Percentiles rank a stretch among this genome's conserved stretches.
These are phyloP conservation scores for Phytophthora ohioensis DNA, from an alignment of 352 stramenopile species.

Conservation along the genomic window DNA sequence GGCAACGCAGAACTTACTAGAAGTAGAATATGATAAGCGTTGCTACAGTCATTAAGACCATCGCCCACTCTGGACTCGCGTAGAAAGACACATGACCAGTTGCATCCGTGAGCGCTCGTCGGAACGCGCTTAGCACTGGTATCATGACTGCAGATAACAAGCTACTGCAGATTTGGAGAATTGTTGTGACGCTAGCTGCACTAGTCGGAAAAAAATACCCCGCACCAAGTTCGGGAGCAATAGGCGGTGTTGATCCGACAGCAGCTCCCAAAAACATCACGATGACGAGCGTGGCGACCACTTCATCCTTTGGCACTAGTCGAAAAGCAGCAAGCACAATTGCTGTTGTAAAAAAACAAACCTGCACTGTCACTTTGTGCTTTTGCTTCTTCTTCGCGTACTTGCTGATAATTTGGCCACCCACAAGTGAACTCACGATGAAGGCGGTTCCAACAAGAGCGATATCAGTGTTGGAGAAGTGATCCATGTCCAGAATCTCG, in stretches of 20 bases:
- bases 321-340: constrained; percentile 52
- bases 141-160: constrained; percentile 69
- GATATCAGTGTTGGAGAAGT: constrained; percentile 66
- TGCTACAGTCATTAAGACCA: constrained; percentile 48
- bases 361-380: constrained; percentile 57
- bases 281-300: constrained; percentile 41
- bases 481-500: constrained; percentile 63
- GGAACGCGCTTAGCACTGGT: constrained; percentile 54
- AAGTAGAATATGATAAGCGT: constrained; percentile 64
- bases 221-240: constrained; percentile 70
- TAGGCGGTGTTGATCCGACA: constrained; percentile 69
- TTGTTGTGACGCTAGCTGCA: constrained; percentile 72
- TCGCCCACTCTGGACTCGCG: constrained; percentile 60
- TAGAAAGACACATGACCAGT: constrained; percentile 55
- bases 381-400: constrained; percentile 64
- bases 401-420: constrained; percentile 64
- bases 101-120: constrained; percentile 42
- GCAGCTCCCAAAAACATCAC: constrained; percentile 59
- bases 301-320: constrained; percentile 41
- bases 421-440: constrained; percentile 74
- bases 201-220: constrained; percentile 77
- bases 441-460: constrained; percentile 70
- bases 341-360: constrained; percentile 57
- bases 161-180: constrained; percentile 81
- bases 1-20: constrained; percentile 45